Evolutionary conservation across 805 yeast species (phyloP), one percentile per base, ranked within the genome.

Genomic region (Hanseniaspora pseudoguilliermondii): DNA sequence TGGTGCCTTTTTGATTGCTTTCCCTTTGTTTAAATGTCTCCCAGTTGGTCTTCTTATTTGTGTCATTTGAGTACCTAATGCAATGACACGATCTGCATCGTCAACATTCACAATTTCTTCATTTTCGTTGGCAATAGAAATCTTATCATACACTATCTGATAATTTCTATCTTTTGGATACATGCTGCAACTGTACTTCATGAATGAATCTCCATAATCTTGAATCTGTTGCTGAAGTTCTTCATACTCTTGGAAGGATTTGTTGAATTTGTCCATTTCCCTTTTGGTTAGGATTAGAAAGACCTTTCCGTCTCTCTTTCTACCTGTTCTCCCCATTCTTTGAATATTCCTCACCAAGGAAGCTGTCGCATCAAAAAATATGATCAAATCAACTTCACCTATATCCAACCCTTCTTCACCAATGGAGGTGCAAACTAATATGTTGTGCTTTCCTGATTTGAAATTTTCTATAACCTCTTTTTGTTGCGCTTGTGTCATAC

Each of bases 381-480:
- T 76, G 61, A 93, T 91, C 62, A 93, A 66, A 68, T 93, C 98
- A 54, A 93, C 99, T 66, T 95, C 97, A 35, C 98, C 98, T 61
- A 93, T 95, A 73, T 93, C 98, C 60, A 93, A 75, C 47, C 99
- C 99, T 73, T 93, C 99, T 67, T 93, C 99, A 48, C 97, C 99
- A 65, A 93, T 91, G 0, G 96, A 89, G 0, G 99, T 93, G 5
- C 97, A 96, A 6, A 93, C 96, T 21, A 93, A 71, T 9, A 87
- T 81, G 64, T 93, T 95, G 63, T 79, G 79, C 1, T 69, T 73
- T 8, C 95, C 96, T 0, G 68, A 63, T 62, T 83, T 86, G 69
- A 93, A 93, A 57, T 82, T 74, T 34, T 76, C 76, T 32, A 93
- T 83, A 11, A 87, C 76, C 56, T 82, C 83, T 61, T 87, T 88